phyloP scores from a whole-genome alignment of 2,329 filamentous ascomycete species.

The Fusarium tupiense region DNA sequence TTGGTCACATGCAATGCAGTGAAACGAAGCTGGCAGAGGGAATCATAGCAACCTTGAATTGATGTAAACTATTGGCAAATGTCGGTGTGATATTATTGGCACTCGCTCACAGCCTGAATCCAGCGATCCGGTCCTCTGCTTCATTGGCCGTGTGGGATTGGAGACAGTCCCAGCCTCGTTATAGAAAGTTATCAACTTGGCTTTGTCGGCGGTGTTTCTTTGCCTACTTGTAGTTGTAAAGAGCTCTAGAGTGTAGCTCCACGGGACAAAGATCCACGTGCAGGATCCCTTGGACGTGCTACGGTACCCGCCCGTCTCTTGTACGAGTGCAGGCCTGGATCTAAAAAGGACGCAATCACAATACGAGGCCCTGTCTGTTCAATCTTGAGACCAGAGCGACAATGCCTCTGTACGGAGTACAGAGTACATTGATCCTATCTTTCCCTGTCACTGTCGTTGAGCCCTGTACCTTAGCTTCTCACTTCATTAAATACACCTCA shows the following conservation, averaged over 20 bases:
- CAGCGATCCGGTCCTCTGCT: conserved; percentile 25
- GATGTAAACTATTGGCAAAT: conserved; percentile 36
- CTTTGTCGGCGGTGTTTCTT: neutral
- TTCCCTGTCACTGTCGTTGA: conserved; percentile 16
- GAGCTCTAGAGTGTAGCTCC: conserved; percentile 3
- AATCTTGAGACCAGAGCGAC: neutral
- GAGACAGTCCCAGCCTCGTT: conserved; percentile 34
- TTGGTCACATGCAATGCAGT: conserved; percentile 24
- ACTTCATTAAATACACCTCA: neutral
- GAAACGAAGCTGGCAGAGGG: conserved; percentile 10
- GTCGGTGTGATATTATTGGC: conserved; percentile 40
- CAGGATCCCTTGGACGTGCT: conserved; percentile 13
- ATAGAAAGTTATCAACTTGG: conserved; percentile 3
- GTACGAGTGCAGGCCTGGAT: neutral
- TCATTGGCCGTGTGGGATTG: conserved; percentile 20
- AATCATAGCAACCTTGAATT: conserved; percentile 14
- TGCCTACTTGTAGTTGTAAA: neutral
- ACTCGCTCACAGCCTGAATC: conserved; percentile 20
- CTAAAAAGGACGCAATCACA: neutral
- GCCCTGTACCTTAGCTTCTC: conserved; percentile 10
- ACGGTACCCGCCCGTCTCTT: conserved; percentile 2
- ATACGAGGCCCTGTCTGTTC: neutral
- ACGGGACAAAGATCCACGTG: conserved; percentile 21
- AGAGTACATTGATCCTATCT: conserved; percentile 1
- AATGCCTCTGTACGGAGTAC: neutral